Percentiles rank a stretch among this genome's conserved stretches.
Conservation (phyloP, 73 alveolate species). For the Paramecium primaurelia region DNA sequence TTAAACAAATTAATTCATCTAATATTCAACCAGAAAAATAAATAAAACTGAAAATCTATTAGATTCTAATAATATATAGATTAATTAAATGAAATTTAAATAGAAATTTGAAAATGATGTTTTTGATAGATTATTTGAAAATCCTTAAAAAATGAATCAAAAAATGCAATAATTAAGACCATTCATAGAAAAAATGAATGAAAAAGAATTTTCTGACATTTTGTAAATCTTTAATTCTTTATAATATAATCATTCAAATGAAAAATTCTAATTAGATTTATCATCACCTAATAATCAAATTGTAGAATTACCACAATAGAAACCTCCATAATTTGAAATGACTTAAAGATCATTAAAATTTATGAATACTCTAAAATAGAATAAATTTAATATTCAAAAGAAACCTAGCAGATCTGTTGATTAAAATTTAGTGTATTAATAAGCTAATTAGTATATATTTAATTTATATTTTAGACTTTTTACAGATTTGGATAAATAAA, state of each 20-base stretch:
- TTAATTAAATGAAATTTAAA: not conserved
- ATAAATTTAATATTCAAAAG: not conserved
- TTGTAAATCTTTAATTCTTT: not conserved
- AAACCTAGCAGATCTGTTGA: not conserved
- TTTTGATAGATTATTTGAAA: conserved; percentile 3
- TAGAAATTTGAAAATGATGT: not conserved
- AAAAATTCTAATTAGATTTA: not conserved
- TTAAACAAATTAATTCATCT: not conserved
- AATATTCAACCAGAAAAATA: not conserved
- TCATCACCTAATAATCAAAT: not conserved
- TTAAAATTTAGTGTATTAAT: not conserved
- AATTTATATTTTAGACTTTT: not conserved
- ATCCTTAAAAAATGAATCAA: not conserved
- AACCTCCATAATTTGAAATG: not conserved
- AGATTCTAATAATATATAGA: not conserved
- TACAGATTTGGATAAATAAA: not conserved
- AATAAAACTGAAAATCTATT: not conserved
- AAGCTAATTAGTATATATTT: not conserved
- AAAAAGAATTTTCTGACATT: conserved; percentile 8
- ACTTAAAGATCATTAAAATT: not conserved
- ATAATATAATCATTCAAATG: not conserved
- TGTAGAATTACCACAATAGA: not conserved
- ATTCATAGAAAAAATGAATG: conserved; percentile 2
- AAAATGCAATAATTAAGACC: not conserved
- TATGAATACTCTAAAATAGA: not conserved